These are phyloP conservation scores for Teratosphaeria zuluensis DNA, from an alignment of 2,329 filamentous ascomycete genomes.

Conservation along the genomic window DNA sequence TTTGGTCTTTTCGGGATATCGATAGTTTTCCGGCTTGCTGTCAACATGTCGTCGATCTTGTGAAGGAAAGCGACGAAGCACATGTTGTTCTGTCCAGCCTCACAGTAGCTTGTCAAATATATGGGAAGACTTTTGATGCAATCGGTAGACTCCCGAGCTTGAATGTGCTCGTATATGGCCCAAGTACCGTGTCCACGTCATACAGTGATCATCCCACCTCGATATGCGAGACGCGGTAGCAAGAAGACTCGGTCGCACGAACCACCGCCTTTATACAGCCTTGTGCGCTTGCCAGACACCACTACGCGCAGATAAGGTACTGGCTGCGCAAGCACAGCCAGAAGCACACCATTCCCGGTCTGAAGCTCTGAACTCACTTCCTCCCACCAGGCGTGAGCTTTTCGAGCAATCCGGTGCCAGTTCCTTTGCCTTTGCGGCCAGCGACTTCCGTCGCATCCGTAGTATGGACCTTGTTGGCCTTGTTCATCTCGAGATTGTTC, in stretches of 20 bases:
- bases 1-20: not conserved
- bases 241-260: not conserved
- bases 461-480: not conserved
- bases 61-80: not conserved
- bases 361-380: not conserved
- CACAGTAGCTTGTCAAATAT: not conserved
- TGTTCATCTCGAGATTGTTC: not conserved
- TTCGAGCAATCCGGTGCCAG: not conserved
- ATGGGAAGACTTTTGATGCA: not conserved
- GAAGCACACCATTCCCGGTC: not conserved
- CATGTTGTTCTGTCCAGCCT: not conserved
- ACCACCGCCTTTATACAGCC: not conserved
- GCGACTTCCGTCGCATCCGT: not conserved
- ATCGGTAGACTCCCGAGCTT: too few relatives aligned
- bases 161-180: too few relatives aligned
- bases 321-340: not conserved
- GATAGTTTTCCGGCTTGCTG: not conserved
- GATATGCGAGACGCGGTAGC: not conserved
- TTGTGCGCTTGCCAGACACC: not conserved
- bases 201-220: not conserved
- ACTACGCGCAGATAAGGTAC: not conserved
- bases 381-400: not conserved
- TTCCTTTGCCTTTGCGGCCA: not conserved
- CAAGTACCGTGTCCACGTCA: not conserved
- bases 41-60: not conserved